Percentiles rank a stretch among this genome's conserved stretches.
Conservation (phyloP, 2,329 filamentous ascomycete genomes). For the Aspergillus ochraceus region DNA sequence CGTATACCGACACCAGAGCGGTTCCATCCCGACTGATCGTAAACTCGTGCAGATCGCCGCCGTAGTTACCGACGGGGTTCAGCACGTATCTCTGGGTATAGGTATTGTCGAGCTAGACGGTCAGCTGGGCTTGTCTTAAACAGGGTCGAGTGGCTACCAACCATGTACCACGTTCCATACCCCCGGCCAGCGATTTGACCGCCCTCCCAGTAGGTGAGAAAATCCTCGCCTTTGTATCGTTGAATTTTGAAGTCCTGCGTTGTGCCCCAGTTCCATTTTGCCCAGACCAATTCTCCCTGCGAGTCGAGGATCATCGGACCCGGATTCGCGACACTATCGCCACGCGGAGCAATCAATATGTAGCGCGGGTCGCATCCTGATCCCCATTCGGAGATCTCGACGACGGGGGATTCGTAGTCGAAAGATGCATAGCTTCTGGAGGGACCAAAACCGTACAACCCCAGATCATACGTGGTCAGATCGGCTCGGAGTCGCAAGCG, state of each 20-base stretch:
- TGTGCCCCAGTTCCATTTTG: constrained; percentile 22
- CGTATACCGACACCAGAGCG: constrained; percentile 31
- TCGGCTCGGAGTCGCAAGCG: constrained; percentile 18
- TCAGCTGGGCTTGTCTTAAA: background rate
- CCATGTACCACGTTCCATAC: constrained; percentile 28
- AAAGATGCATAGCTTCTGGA: constrained; percentile 30
- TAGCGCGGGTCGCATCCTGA: constrained; percentile 30
- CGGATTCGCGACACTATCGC: constrained; percentile 29
- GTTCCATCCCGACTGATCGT: constrained; percentile 31
- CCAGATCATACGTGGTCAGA: constrained; percentile 30
- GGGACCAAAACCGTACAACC: constrained; percentile 31
- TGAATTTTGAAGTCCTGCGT: constrained; percentile 30
- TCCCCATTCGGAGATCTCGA: constrained; percentile 25
- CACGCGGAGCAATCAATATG: constrained; percentile 33
- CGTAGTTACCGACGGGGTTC: constrained; percentile 19
- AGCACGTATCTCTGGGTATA: constrained; percentile 24
- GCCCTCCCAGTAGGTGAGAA: constrained; percentile 29
- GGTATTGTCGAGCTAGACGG: constrained; percentile 23
- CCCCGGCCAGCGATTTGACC: constrained; percentile 19
- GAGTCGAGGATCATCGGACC: constrained; percentile 31
- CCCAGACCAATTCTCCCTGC: constrained; percentile 28
- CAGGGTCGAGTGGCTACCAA: constrained; percentile 5
- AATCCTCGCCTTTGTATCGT: constrained; percentile 23
- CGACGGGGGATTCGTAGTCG: constrained; percentile 25
- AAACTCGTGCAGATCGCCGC: constrained; percentile 37